Evolutionary conservation across 257 asterid genomes (phyloP), one percentile per base, ranked within the genome.

Genomic region (Plantago elongata): DNA sequence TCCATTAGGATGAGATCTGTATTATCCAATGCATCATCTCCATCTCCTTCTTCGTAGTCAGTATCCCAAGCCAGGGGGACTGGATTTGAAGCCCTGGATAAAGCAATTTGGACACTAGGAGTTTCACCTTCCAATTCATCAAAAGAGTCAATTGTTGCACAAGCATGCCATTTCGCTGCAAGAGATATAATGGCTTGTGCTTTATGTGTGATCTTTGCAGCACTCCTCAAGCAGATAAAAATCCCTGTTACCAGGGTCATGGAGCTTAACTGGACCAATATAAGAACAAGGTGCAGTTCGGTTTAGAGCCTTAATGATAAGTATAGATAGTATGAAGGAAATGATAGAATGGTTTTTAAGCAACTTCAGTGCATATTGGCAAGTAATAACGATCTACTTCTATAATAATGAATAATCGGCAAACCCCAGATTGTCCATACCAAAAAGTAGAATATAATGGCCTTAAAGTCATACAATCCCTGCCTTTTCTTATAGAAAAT

Each of bases 151-250:
- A 88, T 82, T 2, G 98, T 86, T 9, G 98, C 90, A 67, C 90
- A 88, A 4, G 81, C 95, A 42, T 92, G 95, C 98, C 98, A 92
- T 64, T 92, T 92, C 5, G 98, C 86, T 3, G 97, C 97, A 47
- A 88, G 84, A 5, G 90, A 78, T 2, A 95, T 83, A 9, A 92
- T 74, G 0, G 95, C 60, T 46, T 79, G 95, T 0, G 95, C 98
- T 71, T 80, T 88, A 64, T 92, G 98, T 11, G 98, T 92, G 61
- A 92, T 92, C 78, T 82, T 92, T 16, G 98, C 90, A 14, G 98
- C 98, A 27, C 98, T 92, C 9, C 90, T 78, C 72, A 92, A 74
- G 82, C 95, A 89, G 59, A 92, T 86, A 57, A 84, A 75, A 18
- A 92, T 85, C 76, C 98, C 97, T 0, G 95, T 78, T 22, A 92